These are phyloP conservation scores for Aspergillus oerlinghausenensis DNA, from an alignment of 2,329 filamentous ascomycete genomes.

Conservation along the genomic window DNA sequence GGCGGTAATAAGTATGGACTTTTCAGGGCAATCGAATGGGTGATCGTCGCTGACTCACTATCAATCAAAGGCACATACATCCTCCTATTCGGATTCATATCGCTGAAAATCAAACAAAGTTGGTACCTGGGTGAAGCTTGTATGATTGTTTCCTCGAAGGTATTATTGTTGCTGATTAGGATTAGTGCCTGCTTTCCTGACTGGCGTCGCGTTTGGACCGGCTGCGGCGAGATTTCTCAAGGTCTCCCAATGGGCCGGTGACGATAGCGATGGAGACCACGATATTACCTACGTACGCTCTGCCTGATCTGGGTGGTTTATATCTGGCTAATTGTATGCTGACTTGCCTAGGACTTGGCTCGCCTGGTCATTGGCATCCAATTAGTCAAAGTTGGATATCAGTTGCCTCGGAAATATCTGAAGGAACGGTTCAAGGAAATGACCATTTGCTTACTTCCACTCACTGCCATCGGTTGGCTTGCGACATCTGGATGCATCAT, in stretches of 20 bases:
- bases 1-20: conserved; percentile 27
- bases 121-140: conserved; percentile 41
- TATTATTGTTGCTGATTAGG: conserved; percentile 1
- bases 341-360: conserved; percentile 40
- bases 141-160: conserved; percentile 12
- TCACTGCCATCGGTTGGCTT: conserved; percentile 62
- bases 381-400: conserved; percentile 60
- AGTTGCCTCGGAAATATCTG: conserved; percentile 56
- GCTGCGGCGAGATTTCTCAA: conserved; percentile 52
- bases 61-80: conserved; percentile 27
- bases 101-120: conserved; percentile 33
- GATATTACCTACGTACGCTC: conserved; percentile 40
- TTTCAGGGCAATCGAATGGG: neutral
- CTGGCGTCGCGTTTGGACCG: conserved; percentile 54
- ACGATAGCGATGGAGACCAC: conserved; percentile 28
- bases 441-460: conserved; percentile 51
- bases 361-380: conserved; percentile 61
- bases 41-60: conserved; percentile 3
- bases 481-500: conserved; percentile 54
- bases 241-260: conserved; percentile 35
- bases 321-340: conserved; percentile 2
- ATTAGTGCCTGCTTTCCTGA: conserved; percentile 51
- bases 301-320: neutral
- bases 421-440: conserved; percentile 50
- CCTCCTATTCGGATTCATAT: conserved; percentile 31